Evolutionary conservation across 2,329 filamentous ascomycete species (phyloP).

Genomic region (Alternaria sp.): DNA sequence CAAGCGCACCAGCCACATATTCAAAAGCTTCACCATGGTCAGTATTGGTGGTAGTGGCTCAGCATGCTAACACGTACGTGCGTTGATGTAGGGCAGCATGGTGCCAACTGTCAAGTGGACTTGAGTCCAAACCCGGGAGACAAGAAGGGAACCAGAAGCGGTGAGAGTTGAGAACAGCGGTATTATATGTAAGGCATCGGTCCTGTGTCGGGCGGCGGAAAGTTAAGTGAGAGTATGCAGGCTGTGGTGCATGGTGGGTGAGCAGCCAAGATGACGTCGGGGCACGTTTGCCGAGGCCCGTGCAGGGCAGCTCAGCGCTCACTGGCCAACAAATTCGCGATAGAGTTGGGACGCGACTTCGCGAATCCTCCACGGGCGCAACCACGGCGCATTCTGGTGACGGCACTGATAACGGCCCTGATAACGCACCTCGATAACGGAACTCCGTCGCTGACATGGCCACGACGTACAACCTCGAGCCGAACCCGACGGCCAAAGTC

Average conservation of each 20-base stretch:
- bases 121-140: not conserved
- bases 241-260: constrained; percentile 1
- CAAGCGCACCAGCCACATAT: constrained; percentile 63
- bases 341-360: constrained; percentile 4
- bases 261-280: constrained; percentile 18
- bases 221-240: not conserved
- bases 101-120: constrained; percentile 9
- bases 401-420: not conserved
- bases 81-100: constrained; percentile 71
- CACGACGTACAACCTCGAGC: constrained; percentile 90
- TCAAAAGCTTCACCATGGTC: constrained; percentile 60
- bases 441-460: constrained; percentile 67
- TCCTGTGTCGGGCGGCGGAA: constrained; percentile 18
- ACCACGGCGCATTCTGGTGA: not conserved
- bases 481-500: constrained; percentile 89
- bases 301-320: constrained; percentile 7
- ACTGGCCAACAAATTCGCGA: constrained; percentile 11
- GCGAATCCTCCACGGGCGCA: not conserved
- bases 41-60: not conserved
- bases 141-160: not conserved
- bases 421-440: not conserved
- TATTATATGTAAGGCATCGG: constrained; percentile 19
- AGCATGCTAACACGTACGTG: constrained; percentile 54
- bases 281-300: constrained; percentile 5
- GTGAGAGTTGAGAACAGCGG: not conserved